Evolutionary conservation across 768 basidiomycete species (phyloP).

Genomic region (Lactarius tabidus): DNA sequence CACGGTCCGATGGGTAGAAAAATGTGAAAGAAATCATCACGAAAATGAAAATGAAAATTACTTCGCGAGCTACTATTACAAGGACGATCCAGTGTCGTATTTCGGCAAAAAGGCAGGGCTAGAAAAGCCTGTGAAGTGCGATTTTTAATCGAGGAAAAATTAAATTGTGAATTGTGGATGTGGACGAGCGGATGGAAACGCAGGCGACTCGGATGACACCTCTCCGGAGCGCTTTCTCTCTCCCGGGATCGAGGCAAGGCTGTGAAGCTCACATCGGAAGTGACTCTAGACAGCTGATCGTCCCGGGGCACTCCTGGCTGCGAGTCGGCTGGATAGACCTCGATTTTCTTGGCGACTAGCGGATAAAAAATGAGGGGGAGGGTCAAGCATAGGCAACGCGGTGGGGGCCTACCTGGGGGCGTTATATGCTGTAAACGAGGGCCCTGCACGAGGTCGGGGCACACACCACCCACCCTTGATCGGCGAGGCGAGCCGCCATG

Average conservation of each 20-base stretch:
- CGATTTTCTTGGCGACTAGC: not conserved
- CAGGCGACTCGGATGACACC: not conserved
- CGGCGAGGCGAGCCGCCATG: not conserved
- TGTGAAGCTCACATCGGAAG: not conserved
- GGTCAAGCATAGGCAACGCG: not conserved
- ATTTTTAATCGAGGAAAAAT: not conserved
- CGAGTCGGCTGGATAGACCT: not conserved
- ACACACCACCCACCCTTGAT: not conserved
- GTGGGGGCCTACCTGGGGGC: not conserved
- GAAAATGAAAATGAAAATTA: not conserved
- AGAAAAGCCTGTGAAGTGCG: not conserved
- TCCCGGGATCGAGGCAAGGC: not conserved
- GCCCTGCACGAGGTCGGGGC: slow-evolving; percentile 1
- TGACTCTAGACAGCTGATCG: not conserved
- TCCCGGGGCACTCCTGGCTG: not conserved
- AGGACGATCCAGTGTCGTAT: not conserved
- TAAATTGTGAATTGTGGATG: not conserved
- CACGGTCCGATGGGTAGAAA: not conserved
- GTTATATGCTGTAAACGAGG: slow-evolving; percentile 5
- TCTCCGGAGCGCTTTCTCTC: not conserved
- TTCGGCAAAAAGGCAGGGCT: not conserved
- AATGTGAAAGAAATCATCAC: not conserved
- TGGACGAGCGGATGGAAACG: not conserved
- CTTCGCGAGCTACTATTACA: not conserved
- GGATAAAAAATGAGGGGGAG: not conserved